A percentile compares a stretch with the other conserved stretches of the same genome.
Evolutionary conservation across 2,329 filamentous ascomycete genomes (phyloP).

Genomic region (Talaromyces atroroseus): DNA sequence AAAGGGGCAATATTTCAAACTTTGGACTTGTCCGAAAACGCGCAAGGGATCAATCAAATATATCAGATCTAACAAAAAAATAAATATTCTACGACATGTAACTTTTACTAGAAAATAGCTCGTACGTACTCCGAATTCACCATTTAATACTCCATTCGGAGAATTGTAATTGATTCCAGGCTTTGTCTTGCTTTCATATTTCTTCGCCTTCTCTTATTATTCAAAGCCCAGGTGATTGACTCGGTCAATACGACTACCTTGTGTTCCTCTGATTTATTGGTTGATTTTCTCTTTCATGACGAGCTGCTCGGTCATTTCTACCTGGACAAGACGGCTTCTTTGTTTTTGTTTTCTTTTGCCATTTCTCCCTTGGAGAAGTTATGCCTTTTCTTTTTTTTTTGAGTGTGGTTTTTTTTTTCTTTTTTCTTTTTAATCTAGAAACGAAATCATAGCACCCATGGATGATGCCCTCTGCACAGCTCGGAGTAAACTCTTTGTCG

Average conservation of each 20-base stretch:
- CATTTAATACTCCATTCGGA: background rate
- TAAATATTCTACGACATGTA: background rate
- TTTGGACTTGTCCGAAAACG: background rate
- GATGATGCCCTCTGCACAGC: background rate
- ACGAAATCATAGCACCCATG: background rate
- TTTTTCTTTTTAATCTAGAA: too few species aligned
- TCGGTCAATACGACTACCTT: background rate
- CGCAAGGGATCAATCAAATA: background rate
- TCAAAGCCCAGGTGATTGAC: too few species aligned
- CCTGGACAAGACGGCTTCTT: background rate
- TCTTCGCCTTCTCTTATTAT: background rate
- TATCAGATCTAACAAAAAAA: background rate
- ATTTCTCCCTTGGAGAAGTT: background rate
- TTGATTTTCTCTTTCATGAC: background rate
- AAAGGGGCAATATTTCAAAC: background rate
- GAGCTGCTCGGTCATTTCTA: background rate
- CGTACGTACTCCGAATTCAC: background rate
- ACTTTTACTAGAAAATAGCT: background rate
- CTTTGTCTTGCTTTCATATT: background rate
- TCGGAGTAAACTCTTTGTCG: too few species aligned
- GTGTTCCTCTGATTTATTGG: background rate
- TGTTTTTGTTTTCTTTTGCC: background rate
- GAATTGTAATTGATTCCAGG: background rate
- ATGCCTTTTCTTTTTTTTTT: background rate
- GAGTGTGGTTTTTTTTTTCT: background rate